Conservation (phyloP, 805 yeast genomes). For the Candida railenensis region DNA sequence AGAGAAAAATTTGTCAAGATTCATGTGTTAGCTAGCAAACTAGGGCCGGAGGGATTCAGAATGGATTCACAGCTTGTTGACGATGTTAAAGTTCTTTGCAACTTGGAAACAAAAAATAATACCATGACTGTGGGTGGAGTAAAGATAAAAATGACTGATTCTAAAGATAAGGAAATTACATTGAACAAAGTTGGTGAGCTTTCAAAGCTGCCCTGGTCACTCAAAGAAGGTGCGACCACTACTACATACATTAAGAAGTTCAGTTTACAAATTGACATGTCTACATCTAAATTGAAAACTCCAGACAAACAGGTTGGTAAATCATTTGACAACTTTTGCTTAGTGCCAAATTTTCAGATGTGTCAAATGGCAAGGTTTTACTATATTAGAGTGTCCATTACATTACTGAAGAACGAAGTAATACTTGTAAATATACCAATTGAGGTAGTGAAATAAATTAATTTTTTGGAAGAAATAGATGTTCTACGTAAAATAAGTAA, state of each 20-base stretch:
- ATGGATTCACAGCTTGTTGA: constrained; percentile 28
- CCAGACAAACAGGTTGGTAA: constrained; percentile 9
- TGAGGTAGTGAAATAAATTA: constrained; percentile 1
- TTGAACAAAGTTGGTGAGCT: background rate
- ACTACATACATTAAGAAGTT: constrained; percentile 13
- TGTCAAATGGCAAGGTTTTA: constrained; percentile 33
- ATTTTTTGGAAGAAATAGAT: background rate
- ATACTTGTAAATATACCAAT: constrained; percentile 30
- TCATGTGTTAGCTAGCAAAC: constrained; percentile 12
- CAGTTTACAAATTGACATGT: constrained; percentile 15
- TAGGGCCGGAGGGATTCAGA: constrained; percentile 25
- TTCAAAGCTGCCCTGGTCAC: background rate
- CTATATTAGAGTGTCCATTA: constrained; percentile 22
- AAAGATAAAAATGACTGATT: background rate
- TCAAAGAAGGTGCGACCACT: background rate
- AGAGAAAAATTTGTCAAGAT: constrained; percentile 18
- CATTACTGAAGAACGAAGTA: constrained; percentile 19
- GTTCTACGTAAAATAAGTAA: background rate
- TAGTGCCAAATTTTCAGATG: constrained; percentile 39
- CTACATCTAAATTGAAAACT: constrained; percentile 13
- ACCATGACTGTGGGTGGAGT: background rate
- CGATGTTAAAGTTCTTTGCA: constrained; percentile 28
- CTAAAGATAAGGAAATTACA: background rate
- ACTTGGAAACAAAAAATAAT: constrained; percentile 19
- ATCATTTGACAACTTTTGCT: constrained; percentile 23